Base-by-base conservation (phyloP, 768 basidiomycete species). In the Collybiopsis confluens region DNA sequence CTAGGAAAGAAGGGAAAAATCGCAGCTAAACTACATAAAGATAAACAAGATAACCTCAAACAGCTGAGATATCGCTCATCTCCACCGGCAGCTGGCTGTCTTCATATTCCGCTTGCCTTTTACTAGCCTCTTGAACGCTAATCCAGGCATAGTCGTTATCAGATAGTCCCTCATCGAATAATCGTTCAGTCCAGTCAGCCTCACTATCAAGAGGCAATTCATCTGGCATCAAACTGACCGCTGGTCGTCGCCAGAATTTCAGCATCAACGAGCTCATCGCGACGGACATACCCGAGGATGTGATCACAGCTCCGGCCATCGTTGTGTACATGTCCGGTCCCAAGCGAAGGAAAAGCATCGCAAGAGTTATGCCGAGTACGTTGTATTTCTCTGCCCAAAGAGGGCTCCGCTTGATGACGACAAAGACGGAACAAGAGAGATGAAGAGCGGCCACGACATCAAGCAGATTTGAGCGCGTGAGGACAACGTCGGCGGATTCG, bases 281-380 rank as follows among this genome's bases (percentile, higher is more conserved):
- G 48, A 99, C 97, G 59, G 91, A 94, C 35, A 98, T 96, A 61
- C 88, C 91, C 30, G 92, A 95, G 68, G 92, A 94, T 24, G 97
- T 97, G 97, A 99, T 99, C 23, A 95, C 95, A 2, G 88, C 92
- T n/a, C 92, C 96, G 0, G 97, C 93, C 73, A 94, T 83, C 96
- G 98, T 98, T 9, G 97, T 97, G 61, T 94, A 96, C 65, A 98
- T 84, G 68, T 94, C 92, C 26, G 96, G 59, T 13, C 93, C 93
- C 66, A 92, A 80, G 0, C 97, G 97, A 11, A 98, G 77, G 73
- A 99, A 86, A 44, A 98, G 54, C 97, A 99, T 99, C 20, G 97
- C 97, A 43, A 98, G 82, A 16, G 97, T 97, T 55, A 99, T 96
- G 52, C 93, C 91, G 54, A 96, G 70, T 28, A 96, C 65, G 63